A percentile compares a stretch with the other conserved stretches of the same genome.
Evolutionary conservation across 108 stramenopile genomes (phyloP).

Genomic region (Schizochytrium sp.): DNA sequence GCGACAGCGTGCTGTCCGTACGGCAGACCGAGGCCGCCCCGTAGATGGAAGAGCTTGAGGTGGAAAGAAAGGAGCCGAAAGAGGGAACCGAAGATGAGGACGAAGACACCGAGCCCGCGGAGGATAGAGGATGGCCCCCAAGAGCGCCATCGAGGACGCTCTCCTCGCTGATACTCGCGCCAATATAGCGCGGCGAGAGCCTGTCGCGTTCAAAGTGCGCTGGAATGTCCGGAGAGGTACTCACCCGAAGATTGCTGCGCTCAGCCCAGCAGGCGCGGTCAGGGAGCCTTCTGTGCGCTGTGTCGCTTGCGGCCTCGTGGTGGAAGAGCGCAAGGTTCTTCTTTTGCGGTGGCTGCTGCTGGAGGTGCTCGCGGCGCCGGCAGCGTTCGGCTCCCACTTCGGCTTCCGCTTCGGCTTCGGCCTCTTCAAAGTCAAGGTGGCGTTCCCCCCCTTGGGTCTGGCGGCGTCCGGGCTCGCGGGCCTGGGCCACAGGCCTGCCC

Average conservation of each 20-base stretch:
- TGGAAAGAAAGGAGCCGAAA: neutral
- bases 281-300: neutral
- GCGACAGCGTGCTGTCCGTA: no score
- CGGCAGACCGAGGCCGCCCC: neutral
- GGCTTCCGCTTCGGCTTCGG: neutral
- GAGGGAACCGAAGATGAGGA: neutral
- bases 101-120: neutral
- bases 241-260: neutral
- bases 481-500: neutral
- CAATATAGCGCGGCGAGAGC: no score
- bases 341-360: no score
- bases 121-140: neutral
- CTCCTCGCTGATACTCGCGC: no score
- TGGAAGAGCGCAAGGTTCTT: no score
- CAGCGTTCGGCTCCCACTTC: no score
- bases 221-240: no score
- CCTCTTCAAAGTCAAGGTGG: neutral
- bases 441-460: neutral
- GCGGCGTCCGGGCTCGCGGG: neutral
- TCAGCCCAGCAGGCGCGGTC: neutral
- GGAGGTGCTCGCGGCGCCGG: no score
- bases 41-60: neutral
- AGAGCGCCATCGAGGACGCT: no score
- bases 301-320: no score
- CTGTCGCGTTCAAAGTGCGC: no score